phyloP scores from a whole-genome alignment of 768 basidiomycete genomes.

The Termitomyces sp. region DNA sequence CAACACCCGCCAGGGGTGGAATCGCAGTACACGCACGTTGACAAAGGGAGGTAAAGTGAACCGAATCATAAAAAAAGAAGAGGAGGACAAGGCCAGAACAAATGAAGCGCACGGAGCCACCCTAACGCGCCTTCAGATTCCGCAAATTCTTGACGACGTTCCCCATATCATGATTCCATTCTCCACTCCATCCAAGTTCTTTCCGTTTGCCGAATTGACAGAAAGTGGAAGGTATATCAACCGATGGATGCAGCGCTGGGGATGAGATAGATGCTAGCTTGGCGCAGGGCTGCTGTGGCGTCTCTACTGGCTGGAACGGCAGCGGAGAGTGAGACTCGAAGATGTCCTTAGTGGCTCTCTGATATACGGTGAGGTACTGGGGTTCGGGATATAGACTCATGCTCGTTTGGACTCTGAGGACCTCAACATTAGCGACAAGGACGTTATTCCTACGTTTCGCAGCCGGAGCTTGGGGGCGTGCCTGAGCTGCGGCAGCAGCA shows the following conservation, averaged over 20 bases:
- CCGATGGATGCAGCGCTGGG: neutral
- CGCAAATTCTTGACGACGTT: constrained; percentile 21
- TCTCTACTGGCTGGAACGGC: constrained; percentile 12
- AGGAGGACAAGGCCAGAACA: neutral
- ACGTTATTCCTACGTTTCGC: neutral
- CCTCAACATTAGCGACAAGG: neutral
- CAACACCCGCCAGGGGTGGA: neutral
- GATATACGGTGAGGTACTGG: neutral
- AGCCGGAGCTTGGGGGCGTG: neutral
- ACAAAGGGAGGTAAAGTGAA: neutral
- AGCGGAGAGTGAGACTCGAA: constrained; percentile 10
- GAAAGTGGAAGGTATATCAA: constrained; percentile 2
- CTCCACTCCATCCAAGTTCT: constrained; percentile 29
- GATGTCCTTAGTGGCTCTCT: constrained; percentile 15
- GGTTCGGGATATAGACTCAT: neutral
- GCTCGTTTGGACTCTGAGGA: neutral
- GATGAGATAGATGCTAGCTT: neutral
- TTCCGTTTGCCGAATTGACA: constrained; percentile 14
- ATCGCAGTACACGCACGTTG: neutral
- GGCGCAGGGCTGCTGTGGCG: neutral
- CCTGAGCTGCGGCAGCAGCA: neutral
- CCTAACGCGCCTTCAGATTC: constrained; percentile 17
- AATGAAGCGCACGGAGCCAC: neutral
- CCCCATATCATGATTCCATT: constrained; percentile 30
- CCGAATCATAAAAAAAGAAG: neutral